Evolutionary conservation across 805 yeast species (phyloP).

Genomic region (Blastobotrys americana): DNA sequence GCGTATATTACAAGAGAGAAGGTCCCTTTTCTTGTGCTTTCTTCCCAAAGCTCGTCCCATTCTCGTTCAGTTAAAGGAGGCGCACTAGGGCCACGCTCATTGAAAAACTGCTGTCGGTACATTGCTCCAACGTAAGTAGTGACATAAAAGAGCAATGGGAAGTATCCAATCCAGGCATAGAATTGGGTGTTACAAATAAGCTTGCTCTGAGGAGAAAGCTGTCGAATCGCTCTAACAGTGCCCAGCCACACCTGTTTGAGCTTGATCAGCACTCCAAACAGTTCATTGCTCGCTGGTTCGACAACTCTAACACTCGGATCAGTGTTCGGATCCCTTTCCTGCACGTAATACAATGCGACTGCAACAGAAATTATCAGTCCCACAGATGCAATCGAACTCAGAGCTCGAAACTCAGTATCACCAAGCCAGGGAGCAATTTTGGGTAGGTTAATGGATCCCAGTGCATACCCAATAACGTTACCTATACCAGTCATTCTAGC

Average conservation of each 20-base stretch:
- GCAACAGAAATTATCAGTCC: slow-evolving; percentile 37
- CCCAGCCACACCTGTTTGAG: slow-evolving; percentile 9
- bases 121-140: slow-evolving; percentile 60
- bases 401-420: slow-evolving; percentile 44
- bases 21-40: slow-evolving; percentile 46
- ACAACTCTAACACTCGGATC: slow-evolving; percentile 13
- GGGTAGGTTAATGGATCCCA: slow-evolving; percentile 44
- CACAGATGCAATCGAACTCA: slow-evolving; percentile 38
- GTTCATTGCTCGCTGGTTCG: not conserved
- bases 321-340: slow-evolving; percentile 42
- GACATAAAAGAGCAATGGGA: slow-evolving; percentile 57
- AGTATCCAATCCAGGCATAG: slow-evolving; percentile 64
- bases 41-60: slow-evolving; percentile 36
- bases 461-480: slow-evolving; percentile 49
- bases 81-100: slow-evolving; percentile 33
- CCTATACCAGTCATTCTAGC: slow-evolving; percentile 56
- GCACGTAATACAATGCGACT: slow-evolving; percentile 36
- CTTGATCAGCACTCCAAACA: not conserved
- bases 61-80: slow-evolving; percentile 35
- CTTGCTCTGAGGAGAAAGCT: slow-evolving; percentile 44
- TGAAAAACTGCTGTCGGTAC: slow-evolving; percentile 34
- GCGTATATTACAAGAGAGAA: slow-evolving; percentile 46
- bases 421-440: slow-evolving; percentile 37
- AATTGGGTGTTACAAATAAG: slow-evolving; percentile 50
- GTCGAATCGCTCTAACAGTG: slow-evolving; percentile 19